Evolutionary conservation across 2,329 filamentous ascomycete genomes (phyloP).

Genomic region (Cytospora mali): DNA sequence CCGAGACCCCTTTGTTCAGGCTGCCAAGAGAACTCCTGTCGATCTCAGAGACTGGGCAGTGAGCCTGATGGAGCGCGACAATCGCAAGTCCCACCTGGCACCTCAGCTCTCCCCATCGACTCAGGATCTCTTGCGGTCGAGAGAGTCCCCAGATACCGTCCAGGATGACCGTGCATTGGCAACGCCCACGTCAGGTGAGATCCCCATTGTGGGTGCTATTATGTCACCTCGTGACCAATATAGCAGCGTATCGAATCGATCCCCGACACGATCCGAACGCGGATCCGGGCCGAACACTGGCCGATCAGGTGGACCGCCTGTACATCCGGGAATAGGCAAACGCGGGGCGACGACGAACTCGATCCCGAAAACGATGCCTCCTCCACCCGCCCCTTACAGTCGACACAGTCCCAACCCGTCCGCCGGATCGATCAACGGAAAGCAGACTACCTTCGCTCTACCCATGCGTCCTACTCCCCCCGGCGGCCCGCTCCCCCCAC

Average conservation of each 20-base stretch:
- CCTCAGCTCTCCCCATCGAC: conserved; percentile 79
- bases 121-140: conserved; percentile 70
- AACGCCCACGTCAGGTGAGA: conserved; percentile 73
- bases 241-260: conserved; percentile 49
- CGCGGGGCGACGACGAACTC: conserved; percentile 56
- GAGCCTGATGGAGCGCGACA: conserved; percentile 90
- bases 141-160: conserved; percentile 58
- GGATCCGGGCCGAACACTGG: conserved; percentile 45
- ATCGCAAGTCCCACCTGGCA: conserved; percentile 90
- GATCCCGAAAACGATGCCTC: conserved; percentile 50
- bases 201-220: conserved; percentile 65
- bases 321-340: conserved; percentile 57
- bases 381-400: conserved; percentile 31
- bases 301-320: conserved; percentile 46
- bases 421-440: conserved; percentile 46
- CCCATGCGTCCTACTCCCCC: conserved; percentile 66
- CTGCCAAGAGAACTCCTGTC: conserved; percentile 93
- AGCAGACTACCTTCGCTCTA: conserved; percentile 59
- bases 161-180: conserved; percentile 51
- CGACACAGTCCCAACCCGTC: conserved; percentile 32
- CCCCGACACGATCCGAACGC: conserved; percentile 51
- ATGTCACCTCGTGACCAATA: conserved; percentile 56
- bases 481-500: conserved; percentile 62
- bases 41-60: conserved; percentile 93
- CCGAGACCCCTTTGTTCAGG: conserved; percentile 90